Percentiles rank a stretch among this genome's conserved stretches.
Evolutionary conservation across 2,329 filamentous ascomycete genomes (phyloP).

Genomic region (Dactylellina leptospora): DNA sequence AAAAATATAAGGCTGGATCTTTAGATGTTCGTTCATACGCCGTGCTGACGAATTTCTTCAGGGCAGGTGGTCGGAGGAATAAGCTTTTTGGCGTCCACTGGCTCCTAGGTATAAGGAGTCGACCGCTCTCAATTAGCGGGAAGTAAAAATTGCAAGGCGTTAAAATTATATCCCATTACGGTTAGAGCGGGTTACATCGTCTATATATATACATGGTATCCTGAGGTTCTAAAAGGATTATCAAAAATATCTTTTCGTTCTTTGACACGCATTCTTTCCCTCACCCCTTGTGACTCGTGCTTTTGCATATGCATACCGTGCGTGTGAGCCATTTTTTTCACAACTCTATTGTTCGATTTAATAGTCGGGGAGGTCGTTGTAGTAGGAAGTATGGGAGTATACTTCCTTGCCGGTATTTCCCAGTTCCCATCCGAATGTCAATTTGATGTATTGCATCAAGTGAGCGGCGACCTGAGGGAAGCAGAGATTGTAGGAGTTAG

Average conservation of each 20-base stretch:
- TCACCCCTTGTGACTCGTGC: too few species aligned
- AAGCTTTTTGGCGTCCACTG: too few species aligned
- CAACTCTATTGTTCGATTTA: not conserved
- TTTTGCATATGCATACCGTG: not conserved
- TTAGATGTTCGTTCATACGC: too few species aligned
- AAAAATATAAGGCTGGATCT: too few species aligned
- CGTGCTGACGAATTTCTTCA: too few species aligned
- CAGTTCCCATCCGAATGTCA: conserved; percentile 68
- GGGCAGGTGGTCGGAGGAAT: too few species aligned
- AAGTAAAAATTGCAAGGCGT: not conserved
- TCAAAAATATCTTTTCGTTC: too few species aligned
- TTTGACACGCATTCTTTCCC: not conserved
- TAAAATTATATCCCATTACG: not conserved
- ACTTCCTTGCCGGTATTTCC: conserved; percentile 63
- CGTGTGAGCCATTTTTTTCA: not conserved
- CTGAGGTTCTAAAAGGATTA: not conserved
- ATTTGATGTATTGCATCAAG: conserved; percentile 67
- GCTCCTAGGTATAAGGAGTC: too few species aligned
- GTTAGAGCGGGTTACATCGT: conserved; percentile 16
- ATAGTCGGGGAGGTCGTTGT: conserved; percentile 29
- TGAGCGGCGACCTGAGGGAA: conserved; percentile 69
- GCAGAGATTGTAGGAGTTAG: not conserved
- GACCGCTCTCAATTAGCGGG: too few species aligned
- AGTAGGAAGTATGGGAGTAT: conserved; percentile 43
- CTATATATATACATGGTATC: conserved; percentile 5